phyloP scores from a whole-genome alignment of 2,329 filamentous ascomycete genomes.

The Fusarium secorum region DNA sequence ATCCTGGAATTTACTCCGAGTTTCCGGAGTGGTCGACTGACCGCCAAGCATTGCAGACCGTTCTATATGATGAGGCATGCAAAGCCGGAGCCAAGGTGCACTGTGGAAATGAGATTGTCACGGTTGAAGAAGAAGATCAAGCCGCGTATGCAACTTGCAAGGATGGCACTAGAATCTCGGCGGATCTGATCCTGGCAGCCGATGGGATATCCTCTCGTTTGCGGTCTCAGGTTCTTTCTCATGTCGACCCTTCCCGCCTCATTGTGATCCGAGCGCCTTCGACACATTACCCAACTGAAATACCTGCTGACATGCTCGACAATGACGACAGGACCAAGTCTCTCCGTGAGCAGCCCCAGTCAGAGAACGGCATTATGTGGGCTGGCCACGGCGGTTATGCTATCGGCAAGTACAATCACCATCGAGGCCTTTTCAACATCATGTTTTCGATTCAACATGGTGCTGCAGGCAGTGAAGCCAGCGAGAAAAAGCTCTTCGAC shows the following conservation, averaged over 20 bases:
- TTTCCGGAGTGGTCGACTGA: conserved; percentile 10
- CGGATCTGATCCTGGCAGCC: neutral
- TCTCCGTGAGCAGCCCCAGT: neutral
- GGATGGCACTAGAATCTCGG: neutral
- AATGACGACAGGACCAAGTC: neutral
- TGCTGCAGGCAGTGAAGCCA: neutral
- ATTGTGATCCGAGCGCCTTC: conserved; percentile 1
- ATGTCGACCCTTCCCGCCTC: neutral
- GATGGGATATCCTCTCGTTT: conserved; percentile 11
- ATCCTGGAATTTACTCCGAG: neutral
- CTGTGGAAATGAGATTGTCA: neutral
- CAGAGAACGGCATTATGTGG: conserved; percentile 10
- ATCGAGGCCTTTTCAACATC: neutral
- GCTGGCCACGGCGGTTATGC: conserved; percentile 4
- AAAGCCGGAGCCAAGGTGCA: neutral
- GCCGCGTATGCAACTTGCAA: neutral
- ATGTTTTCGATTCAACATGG: conserved; percentile 16
- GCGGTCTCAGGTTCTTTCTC: neutral
- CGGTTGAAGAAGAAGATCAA: neutral
- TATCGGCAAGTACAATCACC: conserved; percentile 10
- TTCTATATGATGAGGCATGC: neutral
- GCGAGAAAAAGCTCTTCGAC: neutral
- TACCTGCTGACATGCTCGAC: neutral
- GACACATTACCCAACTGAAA: conserved; percentile 8
- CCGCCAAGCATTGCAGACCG: neutral